Percentiles rank a stretch among this genome's conserved stretches.
Evolutionary conservation across 2,329 filamentous ascomycete genomes (phyloP).

Genomic region (Calonectria crousiana): DNA sequence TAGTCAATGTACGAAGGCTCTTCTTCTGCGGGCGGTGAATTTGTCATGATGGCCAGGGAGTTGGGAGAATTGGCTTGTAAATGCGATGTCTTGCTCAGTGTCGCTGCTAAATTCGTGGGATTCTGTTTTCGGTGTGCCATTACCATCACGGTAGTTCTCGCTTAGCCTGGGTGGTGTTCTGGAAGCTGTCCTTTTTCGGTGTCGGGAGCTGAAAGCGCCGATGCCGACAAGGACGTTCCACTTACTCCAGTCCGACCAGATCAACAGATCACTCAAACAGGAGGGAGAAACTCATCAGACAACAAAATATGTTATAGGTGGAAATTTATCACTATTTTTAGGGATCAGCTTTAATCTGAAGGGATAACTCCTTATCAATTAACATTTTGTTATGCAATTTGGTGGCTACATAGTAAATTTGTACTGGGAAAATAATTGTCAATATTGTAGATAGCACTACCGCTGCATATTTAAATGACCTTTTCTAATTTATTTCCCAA

Average conservation of each 20-base stretch:
- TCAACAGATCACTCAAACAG: background rate
- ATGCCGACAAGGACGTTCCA: slow-evolving; percentile 2
- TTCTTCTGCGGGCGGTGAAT: slow-evolving; percentile 47
- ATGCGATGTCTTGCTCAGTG: slow-evolving; percentile 4
- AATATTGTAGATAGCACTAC: background rate
- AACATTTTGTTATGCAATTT: background rate
- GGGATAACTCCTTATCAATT: background rate
- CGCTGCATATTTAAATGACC: background rate
- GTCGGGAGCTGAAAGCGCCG: slow-evolving; percentile 25
- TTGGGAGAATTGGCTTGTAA: background rate
- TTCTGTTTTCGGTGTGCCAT: slow-evolving; percentile 11
- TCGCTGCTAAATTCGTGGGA: slow-evolving; percentile 20
- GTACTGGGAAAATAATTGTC: background rate
- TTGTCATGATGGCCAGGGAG: slow-evolving; percentile 13
- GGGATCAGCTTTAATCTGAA: background rate
- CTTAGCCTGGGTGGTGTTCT: slow-evolving; percentile 33
- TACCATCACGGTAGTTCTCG: slow-evolving; percentile 20
- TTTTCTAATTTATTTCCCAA: too few species aligned
- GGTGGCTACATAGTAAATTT: background rate
- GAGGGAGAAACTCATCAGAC: background rate
- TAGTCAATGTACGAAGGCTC: slow-evolving; percentile 95
- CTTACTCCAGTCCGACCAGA: background rate
- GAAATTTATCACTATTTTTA: background rate
- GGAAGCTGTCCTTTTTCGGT: slow-evolving; percentile 46
- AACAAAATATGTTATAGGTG: background rate